A percentile compares a stretch with the other conserved stretches of the same genome.
Conservation (phyloP, 129 eudicot genomes). For the Artemisia tridentata region DNA sequence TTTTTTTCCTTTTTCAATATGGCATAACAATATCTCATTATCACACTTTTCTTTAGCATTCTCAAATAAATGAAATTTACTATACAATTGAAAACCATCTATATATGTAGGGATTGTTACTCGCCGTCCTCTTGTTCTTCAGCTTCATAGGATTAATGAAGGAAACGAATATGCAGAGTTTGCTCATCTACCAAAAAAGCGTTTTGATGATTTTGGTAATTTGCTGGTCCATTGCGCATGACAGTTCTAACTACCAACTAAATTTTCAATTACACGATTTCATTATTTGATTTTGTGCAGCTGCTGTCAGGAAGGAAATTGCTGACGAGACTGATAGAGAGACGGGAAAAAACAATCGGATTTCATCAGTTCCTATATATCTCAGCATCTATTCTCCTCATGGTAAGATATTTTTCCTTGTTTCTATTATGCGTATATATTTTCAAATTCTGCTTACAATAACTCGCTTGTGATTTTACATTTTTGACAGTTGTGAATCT, state of each 20-base stretch:
- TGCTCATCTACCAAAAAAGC: conserved; percentile 77
- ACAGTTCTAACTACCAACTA: neutral
- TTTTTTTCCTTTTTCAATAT: neutral
- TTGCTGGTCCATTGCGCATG: neutral
- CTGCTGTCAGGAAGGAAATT: conserved; percentile 82
- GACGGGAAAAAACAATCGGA: conserved; percentile 61
- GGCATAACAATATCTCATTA: neutral
- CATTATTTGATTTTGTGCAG: conserved; percentile 37
- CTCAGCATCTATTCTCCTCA: conserved; percentile 76
- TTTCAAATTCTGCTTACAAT: neutral
- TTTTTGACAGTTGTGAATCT: conserved; percentile 1
- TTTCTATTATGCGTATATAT: neutral
- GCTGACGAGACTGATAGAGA: conserved; percentile 88
- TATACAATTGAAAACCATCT: neutral
- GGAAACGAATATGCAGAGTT: conserved; percentile 94
- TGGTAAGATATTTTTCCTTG: conserved; percentile 40
- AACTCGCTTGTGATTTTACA: neutral
- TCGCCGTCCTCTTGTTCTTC: conserved; percentile 93
- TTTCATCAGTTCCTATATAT: conserved; percentile 81
- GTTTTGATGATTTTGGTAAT: conserved; percentile 78
- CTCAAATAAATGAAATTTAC: neutral
- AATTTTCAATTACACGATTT: neutral
- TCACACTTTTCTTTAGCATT: too few species aligned
- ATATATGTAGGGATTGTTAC: conserved; percentile 78
- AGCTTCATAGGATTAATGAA: conserved; percentile 77